These are phyloP conservation scores for Talaromyces thailandensis DNA, from an alignment of 495 filamentous ascomycete genomes.

Conservation along the genomic window DNA sequence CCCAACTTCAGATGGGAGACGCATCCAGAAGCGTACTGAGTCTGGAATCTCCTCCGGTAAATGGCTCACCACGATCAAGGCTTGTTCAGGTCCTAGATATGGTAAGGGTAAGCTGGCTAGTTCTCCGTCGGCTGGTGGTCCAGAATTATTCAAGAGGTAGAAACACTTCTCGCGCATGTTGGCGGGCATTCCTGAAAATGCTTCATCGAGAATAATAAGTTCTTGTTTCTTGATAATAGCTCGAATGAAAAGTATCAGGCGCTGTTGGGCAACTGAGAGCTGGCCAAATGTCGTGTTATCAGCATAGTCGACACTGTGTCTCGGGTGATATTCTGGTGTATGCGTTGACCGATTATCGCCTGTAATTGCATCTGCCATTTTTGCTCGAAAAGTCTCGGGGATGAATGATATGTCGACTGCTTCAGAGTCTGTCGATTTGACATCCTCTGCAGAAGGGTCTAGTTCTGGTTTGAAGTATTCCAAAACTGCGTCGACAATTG, in stretches of 20 bases:
- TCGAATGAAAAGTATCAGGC: constrained; percentile 75
- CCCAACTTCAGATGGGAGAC: constrained; percentile 53
- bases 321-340: constrained; percentile 5
- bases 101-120: not conserved
- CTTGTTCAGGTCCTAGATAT: constrained; percentile 53
- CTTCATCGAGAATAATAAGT: constrained; percentile 85
- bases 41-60: constrained; percentile 82
- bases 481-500: constrained; percentile 54
- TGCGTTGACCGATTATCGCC: not conserved
- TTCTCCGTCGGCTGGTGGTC: constrained; percentile 3
- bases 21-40: constrained; percentile 69
- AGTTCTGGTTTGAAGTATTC: constrained; percentile 69
- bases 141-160: constrained; percentile 53
- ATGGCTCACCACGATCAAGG: constrained; percentile 80
- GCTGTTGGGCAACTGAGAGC: constrained; percentile 68
- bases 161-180: constrained; percentile 76
- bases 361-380: not conserved
- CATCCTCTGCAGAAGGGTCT: constrained; percentile 34
- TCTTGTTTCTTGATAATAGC: constrained; percentile 77
- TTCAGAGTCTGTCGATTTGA: not conserved
- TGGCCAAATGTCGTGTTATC: constrained; percentile 61
- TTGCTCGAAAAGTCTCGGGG: not conserved
- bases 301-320: constrained; percentile 53
- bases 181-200: constrained; percentile 84
- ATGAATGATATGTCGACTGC: constrained; percentile 5